Percentiles rank a stretch among this genome's conserved stretches.
phyloP scores from a whole-genome alignment of 2,329 filamentous ascomycete species.

The Fusarium bulbicola region DNA sequence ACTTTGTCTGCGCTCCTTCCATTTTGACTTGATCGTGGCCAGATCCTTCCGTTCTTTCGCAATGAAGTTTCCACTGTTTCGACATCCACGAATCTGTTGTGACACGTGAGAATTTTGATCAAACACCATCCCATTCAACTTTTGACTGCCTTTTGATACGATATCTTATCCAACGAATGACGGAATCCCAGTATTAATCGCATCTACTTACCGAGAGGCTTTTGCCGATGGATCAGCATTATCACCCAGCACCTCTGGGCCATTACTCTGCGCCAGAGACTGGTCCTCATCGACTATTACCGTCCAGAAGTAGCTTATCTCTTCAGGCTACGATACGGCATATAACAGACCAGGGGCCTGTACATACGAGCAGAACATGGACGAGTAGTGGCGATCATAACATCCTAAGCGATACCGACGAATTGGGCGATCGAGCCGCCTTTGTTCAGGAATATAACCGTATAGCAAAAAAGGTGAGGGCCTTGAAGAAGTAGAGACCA shows the following conservation, averaged over 20 bases:
- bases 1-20: slow-evolving; percentile 6
- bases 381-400: slow-evolving; percentile 62
- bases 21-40: not conserved
- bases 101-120: slow-evolving; percentile 32
- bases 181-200: slow-evolving; percentile 17
- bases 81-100: slow-evolving; percentile 19
- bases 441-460: slow-evolving; percentile 69
- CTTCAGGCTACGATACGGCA: slow-evolving; percentile 42
- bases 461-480: slow-evolving; percentile 63
- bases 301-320: slow-evolving; percentile 42
- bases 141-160: slow-evolving; percentile 14
- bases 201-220: not conserved
- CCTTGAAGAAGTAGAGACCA: too few relatives aligned
- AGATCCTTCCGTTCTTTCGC: slow-evolving; percentile 18
- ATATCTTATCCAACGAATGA: slow-evolving; percentile 19
- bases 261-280: slow-evolving; percentile 27
- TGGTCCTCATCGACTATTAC: slow-evolving; percentile 23
- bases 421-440: slow-evolving; percentile 56
- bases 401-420: slow-evolving; percentile 58
- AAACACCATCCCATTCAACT: slow-evolving; percentile 6
- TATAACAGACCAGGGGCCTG: slow-evolving; percentile 32
- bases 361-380: slow-evolving; percentile 64
- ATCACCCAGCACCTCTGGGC: slow-evolving; percentile 8
- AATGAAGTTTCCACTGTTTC: slow-evolving; percentile 35
- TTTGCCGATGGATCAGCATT: slow-evolving; percentile 32